A percentile compares a stretch with the other conserved stretches of the same genome.
phyloP scores from a whole-genome alignment of 2,329 filamentous ascomycete genomes.

The Raffaelea ambrosiae region DNA sequence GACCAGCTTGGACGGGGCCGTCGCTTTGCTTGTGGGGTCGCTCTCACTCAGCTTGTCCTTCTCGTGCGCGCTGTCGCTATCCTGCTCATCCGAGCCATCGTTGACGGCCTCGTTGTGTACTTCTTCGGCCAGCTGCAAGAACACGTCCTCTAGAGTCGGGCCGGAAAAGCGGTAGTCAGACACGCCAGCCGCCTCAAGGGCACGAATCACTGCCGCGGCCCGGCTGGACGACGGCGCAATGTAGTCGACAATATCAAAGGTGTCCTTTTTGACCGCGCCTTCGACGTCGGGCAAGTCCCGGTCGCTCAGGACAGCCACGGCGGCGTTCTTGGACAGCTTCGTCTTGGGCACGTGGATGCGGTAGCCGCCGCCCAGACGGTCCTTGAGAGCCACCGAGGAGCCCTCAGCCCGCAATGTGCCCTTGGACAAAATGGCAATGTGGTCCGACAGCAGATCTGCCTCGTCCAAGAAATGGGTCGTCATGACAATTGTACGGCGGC shows the following conservation, averaged over 20 bases:
- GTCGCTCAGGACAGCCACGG: conserved; percentile 11
- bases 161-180: conserved; percentile 78
- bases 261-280: conserved; percentile 46
- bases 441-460: conserved; percentile 80
- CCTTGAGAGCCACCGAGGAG: conserved; percentile 78
- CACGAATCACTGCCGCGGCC: conserved; percentile 62
- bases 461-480: conserved; percentile 95
- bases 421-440: conserved; percentile 81
- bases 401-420: conserved; percentile 74
- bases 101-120: conserved; percentile 32
- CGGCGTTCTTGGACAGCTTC: conserved; percentile 32
- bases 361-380: conserved; percentile 75
- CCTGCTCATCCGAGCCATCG: conserved; percentile 24
- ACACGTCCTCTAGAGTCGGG: conserved; percentile 88
- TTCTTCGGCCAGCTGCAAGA: conserved; percentile 78
- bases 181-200: conserved; percentile 58
- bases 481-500: conserved; percentile 71
- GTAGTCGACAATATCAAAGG: conserved; percentile 67
- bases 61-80: not conserved
- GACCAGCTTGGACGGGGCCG: not conserved
- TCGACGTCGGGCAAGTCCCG: conserved; percentile 39
- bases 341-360: conserved; percentile 65
- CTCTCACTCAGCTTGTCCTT: not conserved
- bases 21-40: not conserved
- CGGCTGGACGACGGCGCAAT: conserved; percentile 59